Conservation (phyloP, 2,329 filamentous ascomycete species). For the Penicillium sp. region DNA sequence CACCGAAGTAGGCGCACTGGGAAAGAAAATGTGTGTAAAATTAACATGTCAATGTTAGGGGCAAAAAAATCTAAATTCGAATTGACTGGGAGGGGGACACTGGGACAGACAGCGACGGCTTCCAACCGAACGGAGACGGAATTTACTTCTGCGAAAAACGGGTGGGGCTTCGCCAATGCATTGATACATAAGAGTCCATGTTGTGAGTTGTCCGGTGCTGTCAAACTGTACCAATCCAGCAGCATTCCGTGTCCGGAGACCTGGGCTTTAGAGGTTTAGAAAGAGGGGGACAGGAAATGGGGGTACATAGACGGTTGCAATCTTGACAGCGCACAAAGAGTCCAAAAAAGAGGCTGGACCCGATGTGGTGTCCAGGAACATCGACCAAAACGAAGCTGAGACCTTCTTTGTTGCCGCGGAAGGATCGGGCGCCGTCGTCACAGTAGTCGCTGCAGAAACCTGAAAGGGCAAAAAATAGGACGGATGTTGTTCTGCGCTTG, state of each 20-base stretch:
- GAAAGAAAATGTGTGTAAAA: neutral
- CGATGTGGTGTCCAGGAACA: neutral
- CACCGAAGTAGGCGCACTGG: neutral
- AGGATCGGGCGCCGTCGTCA: slow-evolving; percentile 16
- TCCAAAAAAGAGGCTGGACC: neutral
- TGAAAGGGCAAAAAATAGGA: slow-evolving; percentile 13
- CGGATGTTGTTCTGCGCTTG: neutral
- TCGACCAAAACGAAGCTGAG: neutral
- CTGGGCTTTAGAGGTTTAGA: neutral
- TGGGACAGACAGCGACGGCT: slow-evolving; percentile 8
- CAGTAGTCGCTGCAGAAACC: slow-evolving; percentile 17
- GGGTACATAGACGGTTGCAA: slow-evolving; percentile 12
- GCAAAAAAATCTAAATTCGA: neutral
- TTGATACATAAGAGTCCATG: slow-evolving; percentile 19
- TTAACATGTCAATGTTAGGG: neutral
- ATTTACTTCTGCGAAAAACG: slow-evolving; percentile 27
- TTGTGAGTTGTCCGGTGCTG: slow-evolving; percentile 17
- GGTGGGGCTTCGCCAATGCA: slow-evolving; percentile 33
- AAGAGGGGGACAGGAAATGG: slow-evolving; percentile 3
- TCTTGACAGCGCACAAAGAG: slow-evolving; percentile 21
- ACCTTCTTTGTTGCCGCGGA: slow-evolving; percentile 4
- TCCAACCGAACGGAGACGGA: slow-evolving; percentile 19
- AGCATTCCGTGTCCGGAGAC: neutral
- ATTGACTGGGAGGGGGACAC: neutral
- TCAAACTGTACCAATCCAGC: neutral